phyloP scores from a whole-genome alignment of 768 basidiomycete species.

The Hortiboletus flavorubellus region DNA sequence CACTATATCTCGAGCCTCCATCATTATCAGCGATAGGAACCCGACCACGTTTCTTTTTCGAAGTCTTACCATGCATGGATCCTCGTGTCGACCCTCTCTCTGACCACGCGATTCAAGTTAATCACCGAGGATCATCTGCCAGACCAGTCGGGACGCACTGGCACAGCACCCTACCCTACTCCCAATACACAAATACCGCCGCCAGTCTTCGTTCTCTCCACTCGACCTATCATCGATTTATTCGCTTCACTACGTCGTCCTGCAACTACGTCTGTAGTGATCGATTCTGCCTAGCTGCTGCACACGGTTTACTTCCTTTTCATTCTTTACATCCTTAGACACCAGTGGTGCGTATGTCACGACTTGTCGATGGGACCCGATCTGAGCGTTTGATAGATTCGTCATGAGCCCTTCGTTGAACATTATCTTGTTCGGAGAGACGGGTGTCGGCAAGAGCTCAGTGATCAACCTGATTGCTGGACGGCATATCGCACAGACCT shows the following conservation, averaged over 20 bases:
- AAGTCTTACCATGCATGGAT: conserved; percentile 1
- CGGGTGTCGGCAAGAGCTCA: conserved; percentile 37
- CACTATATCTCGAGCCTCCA: not conserved
- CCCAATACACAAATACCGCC: conserved; percentile 17
- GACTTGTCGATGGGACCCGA: conserved; percentile 8
- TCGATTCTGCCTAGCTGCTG: not conserved
- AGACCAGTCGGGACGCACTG: conserved; percentile 12
- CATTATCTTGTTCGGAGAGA: conserved; percentile 44
- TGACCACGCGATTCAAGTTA: conserved; percentile 11
- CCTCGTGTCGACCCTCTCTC: conserved; percentile 15
- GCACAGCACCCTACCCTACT: not conserved
- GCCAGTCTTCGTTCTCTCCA: not conserved
- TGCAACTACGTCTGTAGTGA: not conserved
- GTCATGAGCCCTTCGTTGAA: conserved; percentile 29
- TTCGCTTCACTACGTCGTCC: not conserved
- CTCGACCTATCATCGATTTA: conserved; percentile 1
- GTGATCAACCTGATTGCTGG: conserved; percentile 35
- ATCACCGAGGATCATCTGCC: conserved; percentile 21
- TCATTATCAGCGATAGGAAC: conserved; percentile 5
- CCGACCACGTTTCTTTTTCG: conserved; percentile 10
- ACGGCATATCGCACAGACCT: conserved; percentile 18
- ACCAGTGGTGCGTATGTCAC: conserved; percentile 7
- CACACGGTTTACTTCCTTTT: not conserved
- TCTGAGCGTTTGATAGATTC: conserved; percentile 16
- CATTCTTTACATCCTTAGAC: not conserved